Percentiles rank a stretch among this genome's conserved stretches.
Evolutionary conservation across 1,284 basidiomycete genomes (phyloP).

Genomic region (Ceratobasidium sp.): DNA sequence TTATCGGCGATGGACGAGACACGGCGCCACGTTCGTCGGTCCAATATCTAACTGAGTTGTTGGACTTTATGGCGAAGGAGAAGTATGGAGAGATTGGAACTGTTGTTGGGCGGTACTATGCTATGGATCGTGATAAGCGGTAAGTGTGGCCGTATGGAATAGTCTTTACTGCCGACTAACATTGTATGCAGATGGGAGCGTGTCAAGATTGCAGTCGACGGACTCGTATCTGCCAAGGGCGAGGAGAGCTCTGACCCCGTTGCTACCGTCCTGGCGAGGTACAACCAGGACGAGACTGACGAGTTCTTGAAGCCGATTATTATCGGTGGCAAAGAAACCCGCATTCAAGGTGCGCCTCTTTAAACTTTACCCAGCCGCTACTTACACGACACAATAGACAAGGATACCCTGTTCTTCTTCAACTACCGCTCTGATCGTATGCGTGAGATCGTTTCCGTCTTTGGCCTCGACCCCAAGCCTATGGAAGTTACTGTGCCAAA

Average conservation of each 20-base stretch:
- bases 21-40: slow-evolving; percentile 84
- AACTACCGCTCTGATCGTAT: slow-evolving; percentile 96
- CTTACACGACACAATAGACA: slow-evolving; percentile 54
- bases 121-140: slow-evolving; percentile 95
- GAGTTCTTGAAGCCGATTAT: slow-evolving; percentile 95
- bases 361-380: background rate
- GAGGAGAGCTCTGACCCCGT: slow-evolving; percentile 71
- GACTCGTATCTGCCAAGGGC: slow-evolving; percentile 78
- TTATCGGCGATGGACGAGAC: slow-evolving; percentile 90
- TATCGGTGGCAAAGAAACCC: slow-evolving; percentile 77
- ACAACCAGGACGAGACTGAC: slow-evolving; percentile 85
- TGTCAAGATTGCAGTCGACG: slow-evolving; percentile 87
- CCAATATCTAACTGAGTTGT: slow-evolving; percentile 77
- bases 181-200: slow-evolving; percentile 72
- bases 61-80: slow-evolving; percentile 80
- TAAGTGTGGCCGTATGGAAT: background rate
- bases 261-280: slow-evolving; percentile 75
- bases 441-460: slow-evolving; percentile 84
- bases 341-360: slow-evolving; percentile 73
- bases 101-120: slow-evolving; percentile 88
- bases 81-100: slow-evolving; percentile 71
- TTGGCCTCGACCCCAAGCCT: slow-evolving; percentile 83
- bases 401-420: slow-evolving; percentile 90
- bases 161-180: background rate
- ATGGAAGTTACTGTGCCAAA: slow-evolving; percentile 86